phyloP scores from a whole-genome alignment of 2,329 filamentous ascomycete species.

The Aureobasidium vineae region DNA sequence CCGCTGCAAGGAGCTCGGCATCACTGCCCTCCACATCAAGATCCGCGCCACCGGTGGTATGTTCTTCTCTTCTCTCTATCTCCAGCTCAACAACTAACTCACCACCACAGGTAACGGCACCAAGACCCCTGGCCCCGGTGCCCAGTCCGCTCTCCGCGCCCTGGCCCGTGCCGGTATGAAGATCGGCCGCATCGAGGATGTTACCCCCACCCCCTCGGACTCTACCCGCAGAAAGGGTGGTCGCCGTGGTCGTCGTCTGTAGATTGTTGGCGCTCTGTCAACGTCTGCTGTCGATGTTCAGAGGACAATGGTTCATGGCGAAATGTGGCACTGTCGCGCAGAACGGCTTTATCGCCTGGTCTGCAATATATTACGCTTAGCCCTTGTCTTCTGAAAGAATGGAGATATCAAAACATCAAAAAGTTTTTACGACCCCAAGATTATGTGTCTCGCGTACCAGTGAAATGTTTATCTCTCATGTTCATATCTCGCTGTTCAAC shows the following conservation, averaged over 20 bases:
- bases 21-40: conserved; percentile 99
- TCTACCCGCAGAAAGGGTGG: conserved; percentile 99
- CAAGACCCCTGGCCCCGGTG: conserved; percentile 99
- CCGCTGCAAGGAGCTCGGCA: conserved; percentile 82
- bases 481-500: neutral
- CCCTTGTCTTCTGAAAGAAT: conserved; percentile 19
- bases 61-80: conserved; percentile 36
- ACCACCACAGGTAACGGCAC: conserved; percentile 77
- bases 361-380: conserved; percentile 34
- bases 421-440: conserved; percentile 8
- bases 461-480: neutral
- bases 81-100: neutral
- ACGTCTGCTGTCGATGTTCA: conserved; percentile 16
- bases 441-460: neutral
- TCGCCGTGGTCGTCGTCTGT: conserved; percentile 99
- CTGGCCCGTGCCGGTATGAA: conserved; percentile 99
- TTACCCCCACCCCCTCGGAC: conserved; percentile 98
- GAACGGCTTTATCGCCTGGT: conserved; percentile 42
- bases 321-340: conserved; percentile 42
- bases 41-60: conserved; percentile 97
- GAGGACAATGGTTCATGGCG: conserved; percentile 31
- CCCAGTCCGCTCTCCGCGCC: conserved; percentile 97
- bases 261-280: conserved; percentile 33
- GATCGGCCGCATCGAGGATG: conserved; percentile 99
- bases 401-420: conserved; percentile 23